phyloP scores from a whole-genome alignment of 352 stramenopile genomes.

The Globisporangium solare region DNA sequence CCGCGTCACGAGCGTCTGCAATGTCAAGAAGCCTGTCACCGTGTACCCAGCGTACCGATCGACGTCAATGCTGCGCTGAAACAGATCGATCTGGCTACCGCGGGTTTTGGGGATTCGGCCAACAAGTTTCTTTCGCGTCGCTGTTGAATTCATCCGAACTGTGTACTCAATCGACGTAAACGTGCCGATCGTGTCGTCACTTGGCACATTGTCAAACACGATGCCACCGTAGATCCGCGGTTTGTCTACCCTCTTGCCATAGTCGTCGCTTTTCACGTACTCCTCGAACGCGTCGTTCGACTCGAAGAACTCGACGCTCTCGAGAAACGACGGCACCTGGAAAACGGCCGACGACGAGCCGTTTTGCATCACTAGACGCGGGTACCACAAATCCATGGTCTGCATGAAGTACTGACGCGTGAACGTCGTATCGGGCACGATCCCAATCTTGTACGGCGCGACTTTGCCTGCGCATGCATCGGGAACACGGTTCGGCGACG shows the following conservation, averaged over 20 bases:
- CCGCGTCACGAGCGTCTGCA: slow-evolving; percentile 57
- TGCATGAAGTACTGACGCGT: slow-evolving; percentile 66
- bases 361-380: too few species aligned
- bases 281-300: slow-evolving; percentile 30
- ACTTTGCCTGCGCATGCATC: slow-evolving; percentile 32
- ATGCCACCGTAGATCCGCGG: slow-evolving; percentile 55
- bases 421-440: slow-evolving; percentile 52
- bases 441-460: slow-evolving; percentile 45
- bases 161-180: slow-evolving; percentile 55
- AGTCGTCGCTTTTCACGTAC: slow-evolving; percentile 34
- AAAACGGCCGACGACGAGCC: too few species aligned
- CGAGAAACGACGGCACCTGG: slow-evolving; percentile 45
- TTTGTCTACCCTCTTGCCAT: slow-evolving; percentile 36
- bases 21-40: slow-evolving; percentile 49
- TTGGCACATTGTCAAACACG: slow-evolving; percentile 50
- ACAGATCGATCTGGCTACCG: too few species aligned
- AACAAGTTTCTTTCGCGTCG: too few species aligned
- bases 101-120: too few species aligned
- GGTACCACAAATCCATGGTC: slow-evolving; percentile 50
- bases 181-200: slow-evolving; percentile 31
- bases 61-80: slow-evolving; percentile 48
- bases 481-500: slow-evolving; percentile 29
- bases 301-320: slow-evolving; percentile 63
- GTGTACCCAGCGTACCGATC: slow-evolving; percentile 42
- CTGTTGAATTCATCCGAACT: slow-evolving; percentile 51